Percentiles rank a stretch among this genome's conserved stretches.
Conservation (phyloP, 2,329 filamentous ascomycete species). For the Diaporthe velutina region DNA sequence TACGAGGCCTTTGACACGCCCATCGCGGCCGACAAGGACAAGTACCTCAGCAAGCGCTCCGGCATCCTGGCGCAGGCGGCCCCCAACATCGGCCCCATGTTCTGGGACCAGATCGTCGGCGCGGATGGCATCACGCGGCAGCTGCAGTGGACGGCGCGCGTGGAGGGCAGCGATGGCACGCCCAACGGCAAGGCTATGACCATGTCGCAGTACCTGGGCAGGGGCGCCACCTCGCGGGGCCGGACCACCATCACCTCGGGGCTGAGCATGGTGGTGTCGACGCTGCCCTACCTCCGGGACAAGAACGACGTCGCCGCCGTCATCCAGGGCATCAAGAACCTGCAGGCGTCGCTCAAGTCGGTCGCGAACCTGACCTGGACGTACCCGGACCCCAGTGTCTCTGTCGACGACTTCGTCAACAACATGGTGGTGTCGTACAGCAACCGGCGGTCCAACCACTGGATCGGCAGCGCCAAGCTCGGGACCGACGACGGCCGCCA, state of each 20-base stretch:
- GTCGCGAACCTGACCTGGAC: slow-evolving; percentile 69
- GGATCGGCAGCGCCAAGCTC: slow-evolving; percentile 40
- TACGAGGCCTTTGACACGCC: slow-evolving; percentile 69
- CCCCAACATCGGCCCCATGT: slow-evolving; percentile 73
- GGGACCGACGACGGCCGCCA: slow-evolving; percentile 39
- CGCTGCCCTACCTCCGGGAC: slow-evolving; percentile 71
- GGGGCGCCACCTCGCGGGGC: slow-evolving; percentile 72
- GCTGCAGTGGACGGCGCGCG: slow-evolving; percentile 74
- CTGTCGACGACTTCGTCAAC: slow-evolving; percentile 68
- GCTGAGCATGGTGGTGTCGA: slow-evolving; percentile 70
- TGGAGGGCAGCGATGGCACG: slow-evolving; percentile 46
- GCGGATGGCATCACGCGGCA: slow-evolving; percentile 72
- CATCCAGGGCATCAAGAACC: slow-evolving; percentile 72
- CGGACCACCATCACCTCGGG: slow-evolving; percentile 70
- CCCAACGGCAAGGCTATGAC: slow-evolving; percentile 57
- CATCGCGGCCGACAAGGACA: slow-evolving; percentile 55
- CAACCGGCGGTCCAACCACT: slow-evolving; percentile 38
- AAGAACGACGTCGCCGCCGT: slow-evolving; percentile 72
- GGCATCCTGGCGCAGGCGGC: slow-evolving; percentile 75
- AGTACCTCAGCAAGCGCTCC: slow-evolving; percentile 63
- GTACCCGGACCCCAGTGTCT: slow-evolving; percentile 66
- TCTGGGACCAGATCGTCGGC: slow-evolving; percentile 70
- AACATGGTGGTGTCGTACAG: slow-evolving; percentile 44
- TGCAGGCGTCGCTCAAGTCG: slow-evolving; percentile 66
- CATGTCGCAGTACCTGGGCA: slow-evolving; percentile 73